Evolutionary conservation across 306 rosid genomes (phyloP).

Genomic region (Medicago truncatula): MtrunA17r5.0-ANR NC_053049.1:48585001-48585500

Average conservation of each 20-base stretch:
- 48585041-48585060: no score
- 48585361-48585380: slow-evolving; percentile 32
- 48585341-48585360: slow-evolving; percentile 17
- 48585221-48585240: slow-evolving; percentile 53
- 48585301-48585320: slow-evolving; percentile 45
- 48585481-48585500: slow-evolving; percentile 40
- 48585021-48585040: no score
- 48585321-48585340: slow-evolving; percentile 55
- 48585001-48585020: no score
- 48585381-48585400: slow-evolving; percentile 42
- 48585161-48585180: not conserved
- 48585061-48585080: no score
- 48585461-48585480: slow-evolving; percentile 62
- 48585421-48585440: slow-evolving; percentile 1
- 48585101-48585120: not conserved
- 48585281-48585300: slow-evolving; percentile 24
- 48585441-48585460: slow-evolving; percentile 63
- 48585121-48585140: not conserved
- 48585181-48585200: slow-evolving; percentile 38
- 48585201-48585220: slow-evolving; percentile 41
- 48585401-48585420: slow-evolving; percentile 38
- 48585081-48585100: not conserved
- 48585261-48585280: not conserved
- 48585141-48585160: slow-evolving; percentile 30
- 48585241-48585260: slow-evolving; percentile 30